Evolutionary conservation across 2,329 filamentous ascomycete genomes (phyloP), one percentile per base, ranked within the genome.

Genomic region (Ophiostoma angusticollis): DNA sequence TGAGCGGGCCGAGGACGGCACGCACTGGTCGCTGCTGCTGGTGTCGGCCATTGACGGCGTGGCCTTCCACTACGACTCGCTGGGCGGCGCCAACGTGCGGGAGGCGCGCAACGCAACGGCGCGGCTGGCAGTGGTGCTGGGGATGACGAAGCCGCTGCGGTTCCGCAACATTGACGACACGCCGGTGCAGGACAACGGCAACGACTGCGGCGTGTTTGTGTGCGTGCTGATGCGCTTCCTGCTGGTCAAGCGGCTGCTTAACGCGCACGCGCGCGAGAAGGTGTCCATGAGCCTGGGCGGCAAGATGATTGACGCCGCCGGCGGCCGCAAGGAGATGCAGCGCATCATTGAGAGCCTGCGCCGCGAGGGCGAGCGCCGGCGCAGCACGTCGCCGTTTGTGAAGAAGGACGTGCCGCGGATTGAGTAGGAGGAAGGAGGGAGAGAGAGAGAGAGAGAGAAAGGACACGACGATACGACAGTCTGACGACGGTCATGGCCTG

Each of bases 61-160:
- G 3, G 84, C 89, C 0, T 98, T 98, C 58, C 91, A 98, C 65
- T 98, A 98, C 62, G 91, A 98, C 61, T 89, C 81, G 1, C 68
- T 96, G 19, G 72, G 74, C 2, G 77, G 78, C 2, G 72, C 75
- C 28, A 96, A 98, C 59, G 72, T 74, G 44, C 62, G 68, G 30
- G 83, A 93, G 48, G 91, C 84, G 1, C 69, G 72, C 36, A 63
- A 72, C 1, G 80, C 81, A 6, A 75, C 80, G 0, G 62, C 71
- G 34, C 83, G 85, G 51, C 67, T 98, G 31, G 68, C 72, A 19
- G 63, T 65, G 23, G 63, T 96, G 22, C 68, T 96, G 0, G 67
- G 70, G 24, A 72, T 73, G 41, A n/a, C n/a, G n/a, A n/a, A n/a
- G n/a, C 67, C 67, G 5, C 61, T 93, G 14, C 68, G 78, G 16